Conservation (phyloP, 441 rosid species). For the Viola pubescens region DNA sequence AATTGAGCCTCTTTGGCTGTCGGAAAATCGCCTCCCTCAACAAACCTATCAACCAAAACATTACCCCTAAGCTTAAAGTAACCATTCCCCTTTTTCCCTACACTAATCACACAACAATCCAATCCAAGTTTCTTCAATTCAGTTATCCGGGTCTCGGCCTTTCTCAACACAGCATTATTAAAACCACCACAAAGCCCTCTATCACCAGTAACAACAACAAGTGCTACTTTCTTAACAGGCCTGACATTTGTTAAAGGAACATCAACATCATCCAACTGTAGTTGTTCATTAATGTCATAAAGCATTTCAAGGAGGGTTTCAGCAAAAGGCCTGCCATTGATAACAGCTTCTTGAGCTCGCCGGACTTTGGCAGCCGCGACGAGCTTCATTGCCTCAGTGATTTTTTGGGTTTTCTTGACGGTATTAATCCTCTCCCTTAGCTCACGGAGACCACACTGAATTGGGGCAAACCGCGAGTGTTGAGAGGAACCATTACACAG, state of each 20-base stretch:
- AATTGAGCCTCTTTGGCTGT: slow-evolving; percentile 83
- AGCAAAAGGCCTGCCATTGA: slow-evolving; percentile 66
- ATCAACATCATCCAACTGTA: slow-evolving; percentile 60
- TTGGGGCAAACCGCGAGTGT: slow-evolving; percentile 28
- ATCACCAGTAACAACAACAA: slow-evolving; percentile 65
- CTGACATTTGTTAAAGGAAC: slow-evolving; percentile 63
- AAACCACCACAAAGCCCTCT: slow-evolving; percentile 74
- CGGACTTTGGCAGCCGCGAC: slow-evolving; percentile 79
- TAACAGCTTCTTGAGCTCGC: slow-evolving; percentile 82
- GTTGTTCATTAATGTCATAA: slow-evolving; percentile 62
- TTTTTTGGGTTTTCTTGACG: slow-evolving; percentile 66
- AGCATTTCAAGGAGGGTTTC: slow-evolving; percentile 61
- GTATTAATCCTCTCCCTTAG: slow-evolving; percentile 52
- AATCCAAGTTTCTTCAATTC: slow-evolving; percentile 52
- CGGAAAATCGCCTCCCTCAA: slow-evolving; percentile 49
- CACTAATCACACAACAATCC: slow-evolving; percentile 53
- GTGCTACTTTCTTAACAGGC: slow-evolving; percentile 71
- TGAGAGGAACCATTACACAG: slow-evolving; percentile 8
- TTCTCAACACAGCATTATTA: slow-evolving; percentile 50
- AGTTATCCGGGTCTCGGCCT: slow-evolving; percentile 51
- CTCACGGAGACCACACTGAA: slow-evolving; percentile 63
- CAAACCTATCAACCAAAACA: slow-evolving; percentile 51
- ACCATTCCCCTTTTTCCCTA: slow-evolving; percentile 69
- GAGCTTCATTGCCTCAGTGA: slow-evolving; percentile 84
- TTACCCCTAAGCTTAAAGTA: slow-evolving; percentile 61